Percentiles rank a stretch among this genome's conserved stretches.
phyloP scores from a whole-genome alignment of 352 stramenopile species.

The Globisporangium solare region DNA sequence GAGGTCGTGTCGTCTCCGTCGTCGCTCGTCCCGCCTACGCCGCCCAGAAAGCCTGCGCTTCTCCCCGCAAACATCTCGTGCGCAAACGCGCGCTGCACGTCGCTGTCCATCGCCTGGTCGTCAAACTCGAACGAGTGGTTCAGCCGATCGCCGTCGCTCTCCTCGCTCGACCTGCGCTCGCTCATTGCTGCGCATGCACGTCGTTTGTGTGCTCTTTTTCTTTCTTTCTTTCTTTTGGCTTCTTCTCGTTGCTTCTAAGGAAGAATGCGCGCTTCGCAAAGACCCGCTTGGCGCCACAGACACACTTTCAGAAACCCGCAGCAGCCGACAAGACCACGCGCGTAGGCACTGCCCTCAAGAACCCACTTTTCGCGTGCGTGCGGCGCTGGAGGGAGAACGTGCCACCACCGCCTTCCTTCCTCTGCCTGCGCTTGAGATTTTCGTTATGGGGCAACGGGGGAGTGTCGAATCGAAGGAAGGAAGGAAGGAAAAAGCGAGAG shows the following conservation, averaged over 20 bases:
- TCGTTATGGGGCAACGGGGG: background rate
- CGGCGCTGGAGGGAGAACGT: conserved; percentile 13
- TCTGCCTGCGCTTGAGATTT: background rate
- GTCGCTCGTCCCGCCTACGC: background rate
- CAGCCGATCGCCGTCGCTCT: conserved; percentile 28
- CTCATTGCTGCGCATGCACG: background rate
- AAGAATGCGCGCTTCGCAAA: no score
- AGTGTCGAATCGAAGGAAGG: background rate
- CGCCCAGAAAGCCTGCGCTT: background rate
- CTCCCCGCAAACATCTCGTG: conserved; percentile 13
- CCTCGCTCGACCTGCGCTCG: conserved; percentile 7
- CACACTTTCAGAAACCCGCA: no score
- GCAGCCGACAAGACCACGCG: no score
- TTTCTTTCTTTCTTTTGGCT: no score
- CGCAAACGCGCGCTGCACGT: conserved; percentile 19
- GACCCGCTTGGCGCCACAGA: no score
- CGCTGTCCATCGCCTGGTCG: conserved; percentile 14
- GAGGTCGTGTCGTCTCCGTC: conserved; percentile 2
- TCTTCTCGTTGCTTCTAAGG: no score
- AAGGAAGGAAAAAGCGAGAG: background rate
- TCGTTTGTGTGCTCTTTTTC: no score
- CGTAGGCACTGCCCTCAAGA: no score
- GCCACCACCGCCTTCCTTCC: background rate
- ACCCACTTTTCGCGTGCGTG: conserved; percentile 36
- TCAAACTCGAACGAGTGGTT: conserved; percentile 29